Evolutionary conservation across 2,329 filamentous ascomycete species (phyloP).

Genomic region (Pestalotiopsis sp.): DNA sequence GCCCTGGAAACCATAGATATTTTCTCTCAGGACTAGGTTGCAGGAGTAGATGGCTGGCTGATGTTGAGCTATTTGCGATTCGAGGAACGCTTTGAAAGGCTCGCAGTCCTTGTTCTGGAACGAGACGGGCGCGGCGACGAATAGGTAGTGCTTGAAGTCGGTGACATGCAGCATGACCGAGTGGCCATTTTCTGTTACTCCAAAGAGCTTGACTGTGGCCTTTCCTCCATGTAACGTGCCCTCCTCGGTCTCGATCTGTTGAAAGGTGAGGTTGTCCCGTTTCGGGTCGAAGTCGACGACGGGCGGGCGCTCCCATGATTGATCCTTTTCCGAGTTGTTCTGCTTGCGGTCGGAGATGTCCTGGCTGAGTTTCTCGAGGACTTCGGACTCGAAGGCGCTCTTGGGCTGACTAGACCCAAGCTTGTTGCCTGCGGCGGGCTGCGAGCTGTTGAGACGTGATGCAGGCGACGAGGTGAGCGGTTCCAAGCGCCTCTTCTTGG

Average conservation of each 20-base stretch:
- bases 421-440: constrained; percentile 63
- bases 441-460: constrained; percentile 63
- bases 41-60: constrained; percentile 79
- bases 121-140: constrained; percentile 81
- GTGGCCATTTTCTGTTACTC: constrained; percentile 81
- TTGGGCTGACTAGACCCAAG: constrained; percentile 78
- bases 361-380: constrained; percentile 93
- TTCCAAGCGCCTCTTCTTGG: constrained; percentile 82
- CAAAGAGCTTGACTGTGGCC: constrained; percentile 87
- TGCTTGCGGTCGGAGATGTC: constrained; percentile 85
- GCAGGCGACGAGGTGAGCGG: constrained; percentile 56
- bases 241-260: constrained; percentile 95
- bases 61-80: constrained; percentile 74
- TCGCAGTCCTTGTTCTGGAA: constrained; percentile 81
- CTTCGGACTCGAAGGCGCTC: constrained; percentile 90
- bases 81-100: constrained; percentile 78
- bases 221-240: constrained; percentile 77
- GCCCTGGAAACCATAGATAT: constrained; percentile 91
- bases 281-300: constrained; percentile 55
- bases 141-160: constrained; percentile 95
- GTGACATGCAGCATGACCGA: constrained; percentile 95
- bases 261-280: constrained; percentile 78
- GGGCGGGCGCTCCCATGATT: constrained; percentile 77
- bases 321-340: constrained; percentile 89
- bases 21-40: constrained; percentile 81